Evolutionary conservation across 495 filamentous ascomycete species (phyloP).

Genomic region (Aspergillus biplanus): DNA sequence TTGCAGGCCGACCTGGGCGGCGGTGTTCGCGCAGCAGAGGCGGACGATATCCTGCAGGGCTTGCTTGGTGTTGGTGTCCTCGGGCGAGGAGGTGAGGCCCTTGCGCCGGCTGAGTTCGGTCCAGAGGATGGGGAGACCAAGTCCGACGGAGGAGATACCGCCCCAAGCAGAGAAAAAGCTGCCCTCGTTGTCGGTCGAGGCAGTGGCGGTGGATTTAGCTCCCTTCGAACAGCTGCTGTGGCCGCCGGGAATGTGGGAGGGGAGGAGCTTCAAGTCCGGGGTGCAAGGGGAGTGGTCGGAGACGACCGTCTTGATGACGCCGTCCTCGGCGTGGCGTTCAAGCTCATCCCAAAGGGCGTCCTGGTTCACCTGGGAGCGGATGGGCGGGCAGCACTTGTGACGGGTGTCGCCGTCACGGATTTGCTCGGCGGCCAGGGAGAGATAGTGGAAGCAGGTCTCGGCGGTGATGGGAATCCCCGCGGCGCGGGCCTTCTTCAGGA

Average conservation of each 20-base stretch:
- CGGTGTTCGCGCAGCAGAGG: constrained; percentile 86
- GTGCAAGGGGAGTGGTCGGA: constrained; percentile 97
- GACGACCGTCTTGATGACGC: constrained; percentile 92
- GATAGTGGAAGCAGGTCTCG: constrained; percentile 98
- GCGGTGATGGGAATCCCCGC: constrained; percentile 88
- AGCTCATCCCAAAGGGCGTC: constrained; percentile 88
- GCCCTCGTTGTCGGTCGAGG: constrained; percentile 51
- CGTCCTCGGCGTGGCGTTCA: constrained; percentile 59
- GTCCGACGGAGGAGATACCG: constrained; percentile 89
- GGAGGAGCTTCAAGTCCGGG: constrained; percentile 88
- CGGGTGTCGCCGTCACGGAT: constrained; percentile 89
- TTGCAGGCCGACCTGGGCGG: constrained; percentile 86
- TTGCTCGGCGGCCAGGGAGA: constrained; percentile 85
- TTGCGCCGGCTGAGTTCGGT: constrained; percentile 69
- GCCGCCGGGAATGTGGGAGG: constrained; percentile 60
- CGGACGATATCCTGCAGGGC: constrained; percentile 75
- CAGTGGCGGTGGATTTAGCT: constrained; percentile 15
- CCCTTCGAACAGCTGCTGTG: constrained; percentile 30
- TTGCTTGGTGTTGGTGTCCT: constrained; percentile 44
- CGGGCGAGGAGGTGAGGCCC: constrained; percentile 43
- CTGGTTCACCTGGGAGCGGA: constrained; percentile 81
- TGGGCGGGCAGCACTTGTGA: constrained; percentile 98
- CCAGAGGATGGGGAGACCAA: constrained; percentile 90
- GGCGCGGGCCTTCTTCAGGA: constrained; percentile 80
- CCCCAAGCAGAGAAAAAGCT: constrained; percentile 98